A percentile compares a stretch with the other conserved stretches of the same genome.
Conservation (phyloP, 78 protist genomes). For the Dictyostelium firmibasis region DNA sequence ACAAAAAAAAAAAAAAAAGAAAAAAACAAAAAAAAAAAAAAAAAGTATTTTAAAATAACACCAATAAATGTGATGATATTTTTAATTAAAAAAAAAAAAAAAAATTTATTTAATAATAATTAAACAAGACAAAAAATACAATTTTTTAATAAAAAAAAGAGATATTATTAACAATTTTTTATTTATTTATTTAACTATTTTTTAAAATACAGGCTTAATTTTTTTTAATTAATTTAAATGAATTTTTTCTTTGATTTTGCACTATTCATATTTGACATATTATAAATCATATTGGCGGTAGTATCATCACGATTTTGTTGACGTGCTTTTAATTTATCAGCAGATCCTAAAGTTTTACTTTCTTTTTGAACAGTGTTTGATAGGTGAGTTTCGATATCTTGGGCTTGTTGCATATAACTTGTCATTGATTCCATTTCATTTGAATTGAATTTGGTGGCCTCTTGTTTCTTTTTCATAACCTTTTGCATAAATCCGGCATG, state of each 20-base stretch:
- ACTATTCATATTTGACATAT: conserved; percentile 12
- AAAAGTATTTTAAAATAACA: no score
- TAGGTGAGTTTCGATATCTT: conserved; percentile 23
- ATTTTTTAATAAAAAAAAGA: no score
- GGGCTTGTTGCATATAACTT: conserved; percentile 40
- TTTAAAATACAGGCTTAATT: no score
- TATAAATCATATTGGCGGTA: conserved; percentile 63
- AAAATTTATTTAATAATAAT: no score
- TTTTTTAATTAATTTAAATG: background rate
- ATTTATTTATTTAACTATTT: no score
- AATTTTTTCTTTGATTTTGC: conserved; percentile 36
- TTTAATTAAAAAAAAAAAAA: no score
- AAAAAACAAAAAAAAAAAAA: no score
- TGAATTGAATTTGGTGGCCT: background rate
- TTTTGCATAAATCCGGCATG: background rate
- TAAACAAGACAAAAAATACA: no score
- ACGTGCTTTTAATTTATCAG: background rate
- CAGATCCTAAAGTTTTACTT: background rate
- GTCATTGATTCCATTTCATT: background rate
- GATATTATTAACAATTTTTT: no score
- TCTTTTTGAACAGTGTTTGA: conserved; percentile 26
- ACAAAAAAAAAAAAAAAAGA: no score
- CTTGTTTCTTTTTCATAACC: background rate
- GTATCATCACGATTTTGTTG: conserved; percentile 28
- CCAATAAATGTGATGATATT: no score